Percentiles rank a stretch among this genome's conserved stretches.
These are phyloP conservation scores for Leccinum uliginosum DNA, from an alignment of 768 basidiomycete genomes.

Conservation along the genomic window DNA sequence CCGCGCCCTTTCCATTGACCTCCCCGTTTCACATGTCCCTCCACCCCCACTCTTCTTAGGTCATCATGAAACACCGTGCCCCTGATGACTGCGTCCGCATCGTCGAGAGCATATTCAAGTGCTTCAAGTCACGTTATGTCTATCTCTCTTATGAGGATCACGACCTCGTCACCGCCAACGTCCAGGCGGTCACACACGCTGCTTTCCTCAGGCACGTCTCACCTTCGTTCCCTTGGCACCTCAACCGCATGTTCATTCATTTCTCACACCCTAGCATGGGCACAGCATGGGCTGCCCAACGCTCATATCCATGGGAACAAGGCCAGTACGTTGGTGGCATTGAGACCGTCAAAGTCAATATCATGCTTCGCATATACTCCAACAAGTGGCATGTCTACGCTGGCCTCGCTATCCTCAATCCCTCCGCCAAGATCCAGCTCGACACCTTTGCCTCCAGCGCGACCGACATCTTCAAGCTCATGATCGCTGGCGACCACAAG, in stretches of 20 bases:
- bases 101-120: slow-evolving; percentile 79
- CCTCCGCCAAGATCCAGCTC: slow-evolving; percentile 82
- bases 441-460: slow-evolving; percentile 84
- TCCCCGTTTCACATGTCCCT: background rate
- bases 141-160: slow-evolving; percentile 96
- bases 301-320: slow-evolving; percentile 91
- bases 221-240: background rate
- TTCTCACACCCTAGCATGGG: slow-evolving; percentile 71
- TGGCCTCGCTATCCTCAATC: slow-evolving; percentile 96
- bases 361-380: slow-evolving; percentile 91
- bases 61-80: slow-evolving; percentile 84
- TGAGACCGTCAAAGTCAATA: slow-evolving; percentile 95
- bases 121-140: slow-evolving; percentile 81
- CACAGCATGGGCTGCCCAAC: slow-evolving; percentile 81
- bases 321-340: slow-evolving; percentile 95
- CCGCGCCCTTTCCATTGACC: background rate
- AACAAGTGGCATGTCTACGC: slow-evolving; percentile 99
- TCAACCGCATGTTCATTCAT: slow-evolving; percentile 1
- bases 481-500: slow-evolving; percentile 59
- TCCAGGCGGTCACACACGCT: slow-evolving; percentile 96
- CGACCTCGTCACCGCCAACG: slow-evolving; percentile 94
- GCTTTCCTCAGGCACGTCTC: slow-evolving; percentile 81
- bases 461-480: slow-evolving; percentile 92
- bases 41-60: slow-evolving; percentile 41
- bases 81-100: slow-evolving; percentile 64